Conservation (phyloP, 257 asterid species). For the Jacaranda mimosifolia region DNA sequence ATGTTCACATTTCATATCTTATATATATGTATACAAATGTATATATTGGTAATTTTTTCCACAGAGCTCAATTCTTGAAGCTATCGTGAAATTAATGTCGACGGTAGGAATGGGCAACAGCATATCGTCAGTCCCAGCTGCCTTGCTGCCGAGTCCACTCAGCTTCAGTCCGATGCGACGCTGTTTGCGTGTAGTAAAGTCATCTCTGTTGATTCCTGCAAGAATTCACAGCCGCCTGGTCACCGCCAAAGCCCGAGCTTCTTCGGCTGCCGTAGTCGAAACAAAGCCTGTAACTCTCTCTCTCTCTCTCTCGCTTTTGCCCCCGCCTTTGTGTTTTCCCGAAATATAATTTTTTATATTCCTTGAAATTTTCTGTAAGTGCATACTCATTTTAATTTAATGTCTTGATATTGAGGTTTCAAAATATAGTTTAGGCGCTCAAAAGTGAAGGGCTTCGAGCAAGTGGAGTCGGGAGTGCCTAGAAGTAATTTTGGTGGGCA, state of each 20-base stretch:
- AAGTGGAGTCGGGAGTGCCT: not conserved
- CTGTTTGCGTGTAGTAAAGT: constrained; percentile 31
- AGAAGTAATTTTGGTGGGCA: constrained; percentile 7
- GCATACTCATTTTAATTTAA: not conserved
- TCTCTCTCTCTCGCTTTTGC: not conserved
- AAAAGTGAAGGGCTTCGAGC: not conserved
- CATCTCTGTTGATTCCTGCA: constrained; percentile 36
- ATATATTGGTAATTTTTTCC: not conserved
- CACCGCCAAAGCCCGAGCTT: constrained; percentile 44
- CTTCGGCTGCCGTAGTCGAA: constrained; percentile 52
- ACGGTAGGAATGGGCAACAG: constrained; percentile 32
- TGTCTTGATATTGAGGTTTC: not conserved
- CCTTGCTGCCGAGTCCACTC: constrained; percentile 47
- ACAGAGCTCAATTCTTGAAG: constrained; percentile 20
- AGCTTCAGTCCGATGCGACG: constrained; percentile 38
- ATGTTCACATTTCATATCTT: too few relatives aligned
- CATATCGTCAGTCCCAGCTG: constrained; percentile 37
- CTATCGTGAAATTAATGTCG: constrained; percentile 37
- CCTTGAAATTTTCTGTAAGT: not conserved
- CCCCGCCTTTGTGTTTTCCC: not conserved
- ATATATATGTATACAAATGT: not conserved
- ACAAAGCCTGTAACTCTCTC: constrained; percentile 49
- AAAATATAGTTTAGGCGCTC: not conserved
- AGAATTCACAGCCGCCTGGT: constrained; percentile 41
- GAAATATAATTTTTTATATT: not conserved